Base-by-base conservation (phyloP, 345 rosid species). In the Rubroshorea leprosula region DNA sequence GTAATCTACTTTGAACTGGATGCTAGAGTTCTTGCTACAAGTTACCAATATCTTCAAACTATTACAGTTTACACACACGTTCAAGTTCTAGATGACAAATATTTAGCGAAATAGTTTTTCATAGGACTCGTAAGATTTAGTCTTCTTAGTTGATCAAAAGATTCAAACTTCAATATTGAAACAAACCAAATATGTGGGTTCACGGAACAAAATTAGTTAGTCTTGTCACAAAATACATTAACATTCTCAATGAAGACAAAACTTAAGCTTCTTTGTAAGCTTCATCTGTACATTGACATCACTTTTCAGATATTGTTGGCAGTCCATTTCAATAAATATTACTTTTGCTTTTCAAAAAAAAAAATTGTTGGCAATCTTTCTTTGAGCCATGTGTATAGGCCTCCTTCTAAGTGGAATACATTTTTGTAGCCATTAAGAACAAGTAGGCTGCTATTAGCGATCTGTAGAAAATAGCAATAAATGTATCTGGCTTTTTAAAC, bases 361-460 rank as follows among this genome's bases (percentile, higher is more conserved):
- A n/a, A n/a, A n/a, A 51, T 81, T 43, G 75, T 39, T 19, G 98
- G 96, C 66, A 86, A 74, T 49, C 76, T 93, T 75, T 89, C 93
- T 61, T 89, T 92, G 78, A 80, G 73, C 96, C 98, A 86, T 56
- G 73, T 29, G 68, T 83, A 78, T 49, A 92, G 78, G 2, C 98
- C 98, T 17, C 98, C 98, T 84, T 88, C 96, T 62, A 92, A 78
- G 78, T 89, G 91, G 71, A 71, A 92, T 19, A 92, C 94, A 29
- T 92, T 89, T 38, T 67, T 77, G 63, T 76, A 92, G 44, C 96
- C 99, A 63, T 89, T 86, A 18, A 93, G 83, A 61, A 93, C 97
- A 27, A 93, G 79, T 89, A 93, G 43, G 99, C 99, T 61, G 99
- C 99, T 72, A 93, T 93, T 54, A 93, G 81, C 56, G 99, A 93